A percentile compares a stretch with the other conserved stretches of the same genome.
Conservation (phyloP, 352 stramenopile genomes). For the Salisapilia sapeloensis region DNA sequence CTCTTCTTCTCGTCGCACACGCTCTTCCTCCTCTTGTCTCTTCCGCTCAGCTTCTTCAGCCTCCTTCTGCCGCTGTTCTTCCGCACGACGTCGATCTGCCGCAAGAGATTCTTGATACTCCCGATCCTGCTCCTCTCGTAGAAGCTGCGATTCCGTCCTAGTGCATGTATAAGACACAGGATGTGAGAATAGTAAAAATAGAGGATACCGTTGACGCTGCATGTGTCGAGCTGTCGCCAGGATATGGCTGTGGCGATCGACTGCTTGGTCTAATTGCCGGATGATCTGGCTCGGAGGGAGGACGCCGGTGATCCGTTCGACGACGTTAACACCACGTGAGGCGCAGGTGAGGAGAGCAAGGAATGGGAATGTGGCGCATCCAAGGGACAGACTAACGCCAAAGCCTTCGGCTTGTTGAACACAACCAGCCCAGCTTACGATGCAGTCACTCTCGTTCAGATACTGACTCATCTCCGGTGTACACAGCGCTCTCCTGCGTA, state of each 20-base stretch:
- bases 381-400: conserved; percentile 62
- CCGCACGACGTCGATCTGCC: conserved; percentile 68
- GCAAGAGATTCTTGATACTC: conserved; percentile 87
- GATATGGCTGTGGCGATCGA: conserved; percentile 63
- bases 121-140: conserved; percentile 86
- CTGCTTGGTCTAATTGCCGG: conserved; percentile 25
- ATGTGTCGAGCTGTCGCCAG: conserved; percentile 45
- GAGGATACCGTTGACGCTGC: conserved; percentile 31
- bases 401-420: conserved; percentile 70
- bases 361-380: conserved; percentile 69
- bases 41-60: conserved; percentile 22
- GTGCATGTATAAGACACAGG: background rate
- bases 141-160: conserved; percentile 62
- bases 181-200: background rate
- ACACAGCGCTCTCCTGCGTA: conserved; percentile 16
- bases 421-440: conserved; percentile 70
- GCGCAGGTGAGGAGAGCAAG: conserved; percentile 64
- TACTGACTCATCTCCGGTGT: conserved; percentile 52
- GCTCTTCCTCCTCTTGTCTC: conserved; percentile 4
- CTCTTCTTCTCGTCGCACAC: conserved; percentile 6
- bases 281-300: conserved; percentile 41
- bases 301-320: conserved; percentile 71
- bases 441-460: conserved; percentile 62
- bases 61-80: conserved; percentile 15
- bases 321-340: conserved; percentile 56